Evolutionary conservation across 345 rosid genomes (phyloP), one percentile per base, ranked within the genome.

Genomic region (Melastoma malabathricum): DNA sequence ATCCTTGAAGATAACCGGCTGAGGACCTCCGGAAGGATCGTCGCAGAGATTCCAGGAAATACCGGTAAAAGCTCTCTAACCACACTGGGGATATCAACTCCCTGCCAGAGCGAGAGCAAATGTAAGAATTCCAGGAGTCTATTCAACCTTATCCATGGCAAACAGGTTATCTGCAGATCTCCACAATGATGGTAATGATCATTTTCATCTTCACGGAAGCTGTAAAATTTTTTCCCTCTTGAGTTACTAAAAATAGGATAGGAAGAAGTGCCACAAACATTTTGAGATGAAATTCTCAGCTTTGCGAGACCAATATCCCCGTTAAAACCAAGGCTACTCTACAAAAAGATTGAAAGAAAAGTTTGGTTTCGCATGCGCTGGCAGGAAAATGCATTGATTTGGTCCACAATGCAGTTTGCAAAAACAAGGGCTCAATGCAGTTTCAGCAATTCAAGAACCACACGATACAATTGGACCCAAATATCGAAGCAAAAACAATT

Each of bases 11-110:
- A 74, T 56, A 89, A 76, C 61, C 97, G 77, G 27, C 70, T 69
- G 46, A 83, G 18, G 34, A 89, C 75, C 48, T 89, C 95, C 4
- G 97, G 97, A 9, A 89, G 76, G 57, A 85, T 72, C 50, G 43
- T 77, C 13, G 68, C 86, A 5, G 95, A 79, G 68, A 85, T 74
- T 47, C 95, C 84, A 10, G 93, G 97, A 72, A 85, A 75, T 59
- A 79, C 75, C 0, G 89, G 89, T 57, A 85, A 89, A 68, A 89
- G 69, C 63, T 82, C 89, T 47, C 61, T 79, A 18, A 80, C 64
- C 43, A 75, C 56, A 60, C 61, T 70, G 41, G 76, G 72, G 45
- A 77, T 72, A 71, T 81, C 80, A 34, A 67, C 56, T 15, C 62
- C 77, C 93, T 80, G 79, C 44, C 54, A 41, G n/a, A 34, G 43